Conservation (phyloP, 768 basidiomycete species). For the Pisolithus albus region DNA sequence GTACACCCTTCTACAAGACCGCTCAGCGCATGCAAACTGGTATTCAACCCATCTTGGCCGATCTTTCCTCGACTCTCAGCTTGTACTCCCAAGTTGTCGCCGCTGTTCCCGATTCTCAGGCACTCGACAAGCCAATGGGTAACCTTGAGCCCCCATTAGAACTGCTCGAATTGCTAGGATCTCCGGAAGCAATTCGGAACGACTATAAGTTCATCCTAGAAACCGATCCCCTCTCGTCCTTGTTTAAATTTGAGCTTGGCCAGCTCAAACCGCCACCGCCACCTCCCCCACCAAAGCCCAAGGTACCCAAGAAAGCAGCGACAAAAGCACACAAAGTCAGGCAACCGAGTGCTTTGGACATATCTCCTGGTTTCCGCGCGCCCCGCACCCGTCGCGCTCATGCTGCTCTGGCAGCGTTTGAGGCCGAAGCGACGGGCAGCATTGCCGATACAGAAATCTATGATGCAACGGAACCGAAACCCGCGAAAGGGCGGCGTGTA, state of each 20-base stretch:
- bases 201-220: conserved; percentile 50
- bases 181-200: conserved; percentile 44
- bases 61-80: conserved; percentile 15
- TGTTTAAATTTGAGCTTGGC: conserved; percentile 65
- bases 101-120: not conserved
- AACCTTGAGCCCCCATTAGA: conserved; percentile 69
- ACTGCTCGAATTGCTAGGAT: conserved; percentile 49
- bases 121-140: conserved; percentile 36
- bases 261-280: conserved; percentile 56
- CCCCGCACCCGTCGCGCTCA: conserved; percentile 42
- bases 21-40: conserved; percentile 56
- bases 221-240: conserved; percentile 52
- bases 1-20: conserved; percentile 61
- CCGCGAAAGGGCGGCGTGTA: conserved; percentile 16
- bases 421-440: conserved; percentile 29
- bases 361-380: conserved; percentile 40
- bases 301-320: conserved; percentile 36
- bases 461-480: conserved; percentile 19
- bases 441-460: conserved; percentile 8
- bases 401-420: conserved; percentile 39
- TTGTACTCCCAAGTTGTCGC: conserved; percentile 8
- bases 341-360: conserved; percentile 28
- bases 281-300: conserved; percentile 40
- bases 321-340: conserved; percentile 12
- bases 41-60: conserved; percentile 31